These are phyloP conservation scores for Lunasporangiospora selenospora DNA, from an alignment of 192 early-diverging fungal species.

Conservation along the genomic window DNA sequence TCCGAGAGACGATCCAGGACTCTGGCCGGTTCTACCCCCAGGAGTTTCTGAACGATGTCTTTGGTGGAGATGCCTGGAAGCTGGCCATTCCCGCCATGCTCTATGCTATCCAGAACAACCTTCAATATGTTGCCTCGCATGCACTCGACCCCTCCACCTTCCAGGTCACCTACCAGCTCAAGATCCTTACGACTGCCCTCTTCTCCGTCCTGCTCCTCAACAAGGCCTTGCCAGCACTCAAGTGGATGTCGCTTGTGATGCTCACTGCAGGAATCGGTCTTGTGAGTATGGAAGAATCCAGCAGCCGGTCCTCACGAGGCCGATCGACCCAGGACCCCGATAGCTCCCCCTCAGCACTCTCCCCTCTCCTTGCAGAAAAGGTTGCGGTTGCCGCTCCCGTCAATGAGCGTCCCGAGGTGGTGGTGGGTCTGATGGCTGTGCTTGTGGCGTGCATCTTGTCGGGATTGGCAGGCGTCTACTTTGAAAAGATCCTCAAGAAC, in stretches of 20 bases:
- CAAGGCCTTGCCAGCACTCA: slow-evolving; percentile 66
- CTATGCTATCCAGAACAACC: slow-evolving; percentile 97
- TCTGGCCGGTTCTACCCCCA: slow-evolving; percentile 27
- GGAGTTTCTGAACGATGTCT: slow-evolving; percentile 53
- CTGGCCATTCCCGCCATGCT: slow-evolving; percentile 89
- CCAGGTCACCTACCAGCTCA: slow-evolving; percentile 97
- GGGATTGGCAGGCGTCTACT: slow-evolving; percentile 97
- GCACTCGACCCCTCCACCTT: slow-evolving; percentile 93
- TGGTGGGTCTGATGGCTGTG: slow-evolving; percentile 84
- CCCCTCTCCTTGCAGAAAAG: slow-evolving; percentile 12
- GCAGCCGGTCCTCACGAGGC: slow-evolving; percentile 18
- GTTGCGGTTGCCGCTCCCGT: slow-evolving; percentile 7
- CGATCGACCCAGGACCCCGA: slow-evolving; percentile 14
- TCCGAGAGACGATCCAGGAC: slow-evolving; percentile 32
- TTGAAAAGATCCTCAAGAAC: slow-evolving; percentile 98
- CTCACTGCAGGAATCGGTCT: slow-evolving; percentile 90
- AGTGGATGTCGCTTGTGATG: slow-evolving; percentile 85
- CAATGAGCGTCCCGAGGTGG: slow-evolving; percentile 50
- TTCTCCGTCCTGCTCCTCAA: slow-evolving; percentile 88
- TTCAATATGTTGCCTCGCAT: slow-evolving; percentile 91
- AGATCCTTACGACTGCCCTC: slow-evolving; percentile 95
- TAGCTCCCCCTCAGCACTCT: slow-evolving; percentile 10
- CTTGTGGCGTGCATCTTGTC: slow-evolving; percentile 87
- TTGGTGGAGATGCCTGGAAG: slow-evolving; percentile 78
- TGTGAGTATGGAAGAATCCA: slow-evolving; percentile 73